Evolutionary conservation across 148 eudicot species (phyloP), one percentile per base, ranked within the genome.

Genomic region (Amaranthus hypochondriacus): DNA sequence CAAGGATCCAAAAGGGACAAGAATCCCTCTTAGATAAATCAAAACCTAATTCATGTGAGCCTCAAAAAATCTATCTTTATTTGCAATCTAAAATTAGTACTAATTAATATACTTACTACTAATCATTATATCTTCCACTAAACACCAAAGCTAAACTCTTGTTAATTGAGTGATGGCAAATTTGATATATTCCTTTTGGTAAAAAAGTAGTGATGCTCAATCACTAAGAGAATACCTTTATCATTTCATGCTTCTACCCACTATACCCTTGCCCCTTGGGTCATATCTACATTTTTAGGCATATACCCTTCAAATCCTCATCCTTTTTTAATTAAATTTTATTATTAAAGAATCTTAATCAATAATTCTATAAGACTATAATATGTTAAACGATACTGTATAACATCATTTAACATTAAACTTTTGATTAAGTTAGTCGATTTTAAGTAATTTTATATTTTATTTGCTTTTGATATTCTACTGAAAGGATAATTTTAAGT

Each of bases 41-140:
- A 63, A 63, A 51, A 8, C 49, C 39, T 44, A 46, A 52, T 63
- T 64, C 51, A 56, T 64, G 69, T 43, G 61, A 62, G 59, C 68
- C 66, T 73, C 13, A 73, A 52, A 9, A 62, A 11, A 28, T 28
- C 39, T 28, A 28, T 28, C 39, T 28, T 7, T 57, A 21, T 60
- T 50, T 48, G 75, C 61, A 21, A 5, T 61, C 9, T 28, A 28
- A 21, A 61, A 66, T 7, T 12, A 48, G 42, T 66, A 66, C 54
- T 66, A 48, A 66, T 42, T 66, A 65, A 62, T 74, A 74, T 66
- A 66, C 54, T 66, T 66, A 66, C 55, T 66, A 65, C 70, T 74
- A 74, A 74, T 74, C 46, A 74, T 74, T 74, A 56, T 70, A 63
- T 63, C 68, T 65, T 55, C 76, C 76, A 74, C 76, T 74, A 74